Conservation (phyloP, 1,284 basidiomycete genomes). For the Cutaneotrichosporon dermatis region DNA sequence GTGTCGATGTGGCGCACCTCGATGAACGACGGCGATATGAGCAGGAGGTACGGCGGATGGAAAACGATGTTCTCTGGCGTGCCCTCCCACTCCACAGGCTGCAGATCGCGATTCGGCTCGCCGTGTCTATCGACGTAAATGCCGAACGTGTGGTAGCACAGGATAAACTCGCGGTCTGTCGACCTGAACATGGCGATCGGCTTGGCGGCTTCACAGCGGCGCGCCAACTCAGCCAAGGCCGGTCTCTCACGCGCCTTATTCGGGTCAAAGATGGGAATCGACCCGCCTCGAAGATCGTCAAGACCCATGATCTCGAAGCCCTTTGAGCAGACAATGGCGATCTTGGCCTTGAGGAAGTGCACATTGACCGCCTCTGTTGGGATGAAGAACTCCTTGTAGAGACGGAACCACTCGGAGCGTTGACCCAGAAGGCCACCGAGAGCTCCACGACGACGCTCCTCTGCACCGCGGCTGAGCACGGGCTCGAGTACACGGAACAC, state of each 20-base stretch:
- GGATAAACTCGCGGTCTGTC: slow-evolving; percentile 80
- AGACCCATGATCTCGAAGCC: slow-evolving; percentile 98
- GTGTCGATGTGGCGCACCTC: slow-evolving; percentile 83
- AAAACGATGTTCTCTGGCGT: slow-evolving; percentile 79
- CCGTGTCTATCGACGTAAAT: slow-evolving; percentile 62
- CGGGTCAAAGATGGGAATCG: slow-evolving; percentile 62
- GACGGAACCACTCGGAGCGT: slow-evolving; percentile 85
- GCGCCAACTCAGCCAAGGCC: slow-evolving; percentile 64
- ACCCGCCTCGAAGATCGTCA: slow-evolving; percentile 77
- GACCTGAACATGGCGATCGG: slow-evolving; percentile 90
- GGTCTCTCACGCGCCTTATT: slow-evolving; percentile 64
- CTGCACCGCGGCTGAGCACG: slow-evolving; percentile 74
- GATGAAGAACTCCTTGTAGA: slow-evolving; percentile 88
- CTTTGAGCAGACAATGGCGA: slow-evolving; percentile 85
- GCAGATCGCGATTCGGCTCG: slow-evolving; percentile 65
- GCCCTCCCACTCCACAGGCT: slow-evolving; percentile 92
- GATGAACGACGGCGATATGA: slow-evolving; percentile 87
- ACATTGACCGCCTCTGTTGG: slow-evolving; percentile 82
- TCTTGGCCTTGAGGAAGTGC: slow-evolving; percentile 83
- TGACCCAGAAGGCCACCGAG: slow-evolving; percentile 70
- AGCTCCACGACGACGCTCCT: slow-evolving; percentile 55
- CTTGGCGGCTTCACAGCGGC: slow-evolving; percentile 69
- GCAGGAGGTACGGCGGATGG: slow-evolving; percentile 81
- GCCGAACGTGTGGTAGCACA: slow-evolving; percentile 92
- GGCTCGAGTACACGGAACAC: slow-evolving; percentile 93